A percentile compares a stretch with the other conserved stretches of the same genome.
Evolutionary conservation across 1,284 basidiomycete species (phyloP).

Genomic region (Irpex sp.): DNA sequence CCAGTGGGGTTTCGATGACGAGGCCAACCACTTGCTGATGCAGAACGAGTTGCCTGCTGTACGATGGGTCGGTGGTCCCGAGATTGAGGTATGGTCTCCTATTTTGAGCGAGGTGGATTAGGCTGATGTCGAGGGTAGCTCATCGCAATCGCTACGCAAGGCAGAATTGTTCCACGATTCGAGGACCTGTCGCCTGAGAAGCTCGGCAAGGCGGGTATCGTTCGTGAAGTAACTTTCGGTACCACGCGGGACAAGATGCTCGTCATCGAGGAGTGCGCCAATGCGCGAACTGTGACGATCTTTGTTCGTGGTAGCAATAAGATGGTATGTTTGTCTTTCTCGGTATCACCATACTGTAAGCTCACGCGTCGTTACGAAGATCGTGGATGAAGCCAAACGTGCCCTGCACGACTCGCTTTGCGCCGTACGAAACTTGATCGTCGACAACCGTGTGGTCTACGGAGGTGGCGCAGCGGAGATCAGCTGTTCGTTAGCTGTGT

Average conservation of each 20-base stretch:
- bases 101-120: background rate
- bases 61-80: slow-evolving; percentile 98
- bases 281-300: slow-evolving; percentile 93
- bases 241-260: slow-evolving; percentile 99
- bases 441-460: slow-evolving; percentile 96
- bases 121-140: slow-evolving; percentile 48
- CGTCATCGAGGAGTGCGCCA: slow-evolving; percentile 98
- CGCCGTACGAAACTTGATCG: slow-evolving; percentile 92
- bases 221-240: slow-evolving; percentile 93
- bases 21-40: slow-evolving; percentile 97
- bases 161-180: slow-evolving; percentile 96
- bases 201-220: slow-evolving; percentile 89
- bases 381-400: slow-evolving; percentile 98
- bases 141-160: slow-evolving; percentile 98
- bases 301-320: slow-evolving; percentile 98
- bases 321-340: slow-evolving; percentile 65
- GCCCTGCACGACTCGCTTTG: slow-evolving; percentile 98
- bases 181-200: slow-evolving; percentile 93
- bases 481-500: slow-evolving; percentile 89
- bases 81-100: slow-evolving; percentile 78
- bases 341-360: background rate
- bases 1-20: slow-evolving; percentile 99
- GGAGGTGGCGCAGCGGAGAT: slow-evolving; percentile 98
- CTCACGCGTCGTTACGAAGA: slow-evolving; percentile 43
- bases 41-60: slow-evolving; percentile 98